Percentiles rank a stretch among this genome's conserved stretches.
Evolutionary conservation across 2,329 filamentous ascomycete genomes (phyloP).

Genomic region (Ascochyta rabiei): DNA sequence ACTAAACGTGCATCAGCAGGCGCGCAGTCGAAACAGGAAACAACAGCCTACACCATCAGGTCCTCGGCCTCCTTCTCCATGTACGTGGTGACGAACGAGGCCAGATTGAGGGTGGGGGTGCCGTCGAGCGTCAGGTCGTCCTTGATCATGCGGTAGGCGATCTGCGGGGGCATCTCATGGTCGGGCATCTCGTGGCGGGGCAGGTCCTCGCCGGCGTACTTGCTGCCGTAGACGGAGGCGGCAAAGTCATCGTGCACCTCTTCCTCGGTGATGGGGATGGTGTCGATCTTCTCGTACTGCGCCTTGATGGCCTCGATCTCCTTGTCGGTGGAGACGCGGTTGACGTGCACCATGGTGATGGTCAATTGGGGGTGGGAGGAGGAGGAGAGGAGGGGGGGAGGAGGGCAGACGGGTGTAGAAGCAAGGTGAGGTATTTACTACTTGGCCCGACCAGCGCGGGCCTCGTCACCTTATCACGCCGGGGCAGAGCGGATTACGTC

Average conservation of each 20-base stretch:
- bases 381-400: not conserved
- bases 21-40: too few species aligned
- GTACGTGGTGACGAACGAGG: slow-evolving; percentile 94
- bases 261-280: slow-evolving; percentile 33
- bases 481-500: slow-evolving; percentile 16
- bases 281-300: slow-evolving; percentile 28
- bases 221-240: slow-evolving; percentile 85
- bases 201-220: slow-evolving; percentile 80
- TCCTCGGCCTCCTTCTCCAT: slow-evolving; percentile 96
- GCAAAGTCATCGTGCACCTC: slow-evolving; percentile 63
- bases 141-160: slow-evolving; percentile 93
- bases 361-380: slow-evolving; percentile 11
- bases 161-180: slow-evolving; percentile 82
- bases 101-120: slow-evolving; percentile 67
- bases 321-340: slow-evolving; percentile 51
- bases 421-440: slow-evolving; percentile 14
- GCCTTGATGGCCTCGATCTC: slow-evolving; percentile 42
- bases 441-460: not conserved
- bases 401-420: not conserved
- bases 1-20: slow-evolving; percentile 10
- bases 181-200: slow-evolving; percentile 82
- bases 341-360: slow-evolving; percentile 57
- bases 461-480: not conserved
- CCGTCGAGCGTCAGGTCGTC: slow-evolving; percentile 91
- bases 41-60: slow-evolving; percentile 72